Evolutionary conservation across 2,329 filamentous ascomycete species (phyloP).

Genomic region (Xylariaceae sp.): DNA sequence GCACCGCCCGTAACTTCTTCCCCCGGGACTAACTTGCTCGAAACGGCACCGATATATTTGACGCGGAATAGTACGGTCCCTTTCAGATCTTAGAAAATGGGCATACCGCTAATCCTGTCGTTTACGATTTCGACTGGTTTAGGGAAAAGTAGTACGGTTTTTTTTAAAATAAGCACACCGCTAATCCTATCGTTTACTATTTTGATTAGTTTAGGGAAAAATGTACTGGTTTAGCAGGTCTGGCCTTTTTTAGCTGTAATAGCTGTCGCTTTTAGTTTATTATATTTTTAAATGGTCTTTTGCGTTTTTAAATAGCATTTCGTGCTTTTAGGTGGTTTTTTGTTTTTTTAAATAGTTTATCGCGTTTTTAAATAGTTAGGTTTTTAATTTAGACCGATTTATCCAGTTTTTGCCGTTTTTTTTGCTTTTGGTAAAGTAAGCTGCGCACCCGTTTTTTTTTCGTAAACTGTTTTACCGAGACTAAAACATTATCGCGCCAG

Average conservation of each 20-base stretch:
- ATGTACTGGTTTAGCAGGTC: conserved; percentile 5
- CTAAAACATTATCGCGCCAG: not conserved
- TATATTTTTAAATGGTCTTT: conserved; percentile 1
- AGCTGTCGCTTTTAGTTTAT: conserved; percentile 1
- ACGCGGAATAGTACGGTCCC: conserved; percentile 1
- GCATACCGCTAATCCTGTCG: conserved; percentile 6
- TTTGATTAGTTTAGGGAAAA: conserved; percentile 6
- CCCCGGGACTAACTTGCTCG: not conserved
- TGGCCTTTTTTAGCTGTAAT: not conserved
- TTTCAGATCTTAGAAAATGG: conserved; percentile 4
- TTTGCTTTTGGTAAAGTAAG: not conserved
- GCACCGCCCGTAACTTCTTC: not conserved
- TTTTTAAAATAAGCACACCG: conserved; percentile 5
- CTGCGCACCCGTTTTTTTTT: not conserved
- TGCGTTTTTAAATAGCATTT: not conserved
- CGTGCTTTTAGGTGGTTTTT: conserved; percentile 5
- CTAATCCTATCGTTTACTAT: conserved; percentile 8
- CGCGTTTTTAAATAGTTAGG: conserved; percentile 1
- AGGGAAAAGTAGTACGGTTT: not conserved
- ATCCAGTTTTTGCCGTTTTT: not conserved
- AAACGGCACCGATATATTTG: not conserved
- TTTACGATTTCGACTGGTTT: not conserved
- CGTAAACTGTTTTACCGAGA: not conserved
- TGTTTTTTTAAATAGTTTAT: not conserved
- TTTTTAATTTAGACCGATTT: not conserved